A percentile compares a stretch with the other conserved stretches of the same genome.
These are phyloP conservation scores for Cenchrus purpureus DNA, from an alignment of 176 grass and related monocot species.

Conservation along the genomic window DNA sequence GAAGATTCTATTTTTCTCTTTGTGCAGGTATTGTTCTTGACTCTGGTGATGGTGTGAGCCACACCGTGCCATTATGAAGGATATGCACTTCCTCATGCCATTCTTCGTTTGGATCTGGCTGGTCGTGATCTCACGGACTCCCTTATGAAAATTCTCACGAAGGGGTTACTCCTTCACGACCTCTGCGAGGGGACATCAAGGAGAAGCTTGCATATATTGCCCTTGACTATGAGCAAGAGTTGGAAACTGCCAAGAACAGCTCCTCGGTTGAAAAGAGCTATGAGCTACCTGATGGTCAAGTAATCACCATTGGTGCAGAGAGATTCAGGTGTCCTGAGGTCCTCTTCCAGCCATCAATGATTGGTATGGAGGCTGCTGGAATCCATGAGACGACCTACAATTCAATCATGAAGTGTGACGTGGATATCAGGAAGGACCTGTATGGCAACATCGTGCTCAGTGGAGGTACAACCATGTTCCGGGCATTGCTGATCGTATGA, in stretches of 20 bases:
- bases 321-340: constrained; percentile 89
- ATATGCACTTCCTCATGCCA: constrained; percentile 73
- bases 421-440: constrained; percentile 83
- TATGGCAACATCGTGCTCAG: constrained; percentile 86
- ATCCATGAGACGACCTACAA: constrained; percentile 89
- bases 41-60: constrained; percentile 84
- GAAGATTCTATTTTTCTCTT: constrained; percentile 17
- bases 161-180: constrained; percentile 77
- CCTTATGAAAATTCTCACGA: constrained; percentile 75
- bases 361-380: constrained; percentile 76
- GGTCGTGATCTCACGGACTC: constrained; percentile 67
- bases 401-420: constrained; percentile 93
- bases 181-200: constrained; percentile 85
- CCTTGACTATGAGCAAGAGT: constrained; percentile 73
- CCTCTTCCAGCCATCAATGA: constrained; percentile 84
- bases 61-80: constrained; percentile 85
- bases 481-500: constrained; percentile 85
- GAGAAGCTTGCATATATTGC: constrained; percentile 77
- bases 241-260: constrained; percentile 77
- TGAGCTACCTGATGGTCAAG: constrained; percentile 76
- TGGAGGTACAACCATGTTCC: constrained; percentile 87
- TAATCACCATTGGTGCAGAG: constrained; percentile 77
- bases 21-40: constrained; percentile 73
- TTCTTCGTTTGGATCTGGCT: constrained; percentile 78
- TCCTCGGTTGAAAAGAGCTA: constrained; percentile 79